These are phyloP conservation scores for Lycium barbarum DNA, from an alignment of 257 asterid species.

Conservation along the genomic window DNA sequence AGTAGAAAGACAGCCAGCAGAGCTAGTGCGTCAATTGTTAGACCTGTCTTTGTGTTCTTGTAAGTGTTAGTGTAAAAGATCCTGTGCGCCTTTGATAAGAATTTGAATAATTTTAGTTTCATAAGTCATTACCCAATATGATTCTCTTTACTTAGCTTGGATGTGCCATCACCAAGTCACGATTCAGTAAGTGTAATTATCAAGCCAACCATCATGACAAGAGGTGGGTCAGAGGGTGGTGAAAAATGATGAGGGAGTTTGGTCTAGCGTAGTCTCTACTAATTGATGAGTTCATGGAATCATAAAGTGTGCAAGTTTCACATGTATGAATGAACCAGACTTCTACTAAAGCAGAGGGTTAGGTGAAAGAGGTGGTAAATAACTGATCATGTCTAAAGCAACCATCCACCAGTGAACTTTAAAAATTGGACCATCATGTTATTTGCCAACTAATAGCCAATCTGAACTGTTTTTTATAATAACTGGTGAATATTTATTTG, in stretches of 20 bases:
- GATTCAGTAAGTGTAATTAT: slow-evolving; percentile 13
- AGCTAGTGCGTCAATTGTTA: background rate
- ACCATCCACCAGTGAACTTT: background rate
- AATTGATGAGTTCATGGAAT: background rate
- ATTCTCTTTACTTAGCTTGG: background rate
- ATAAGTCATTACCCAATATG: background rate
- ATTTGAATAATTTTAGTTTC: slow-evolving; percentile 9
- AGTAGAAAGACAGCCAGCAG: background rate
- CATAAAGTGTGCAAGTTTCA: background rate
- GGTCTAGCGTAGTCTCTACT: background rate
- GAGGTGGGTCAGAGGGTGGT: background rate
- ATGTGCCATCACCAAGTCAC: background rate
- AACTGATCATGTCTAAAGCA: background rate
- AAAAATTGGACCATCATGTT: background rate
- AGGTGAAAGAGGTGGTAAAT: background rate
- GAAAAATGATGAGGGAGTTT: background rate
- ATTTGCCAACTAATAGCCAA: background rate
- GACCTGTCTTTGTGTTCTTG: background rate
- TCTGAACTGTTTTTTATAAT: background rate
- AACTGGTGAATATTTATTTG: background rate
- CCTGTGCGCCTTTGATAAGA: background rate
- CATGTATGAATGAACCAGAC: slow-evolving; percentile 12
- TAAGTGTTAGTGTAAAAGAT: background rate
- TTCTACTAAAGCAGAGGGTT: background rate
- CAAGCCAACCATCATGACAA: background rate